Conservation (phyloP, 2,329 filamentous ascomycete genomes). For the Fusarium humuli region DNA sequence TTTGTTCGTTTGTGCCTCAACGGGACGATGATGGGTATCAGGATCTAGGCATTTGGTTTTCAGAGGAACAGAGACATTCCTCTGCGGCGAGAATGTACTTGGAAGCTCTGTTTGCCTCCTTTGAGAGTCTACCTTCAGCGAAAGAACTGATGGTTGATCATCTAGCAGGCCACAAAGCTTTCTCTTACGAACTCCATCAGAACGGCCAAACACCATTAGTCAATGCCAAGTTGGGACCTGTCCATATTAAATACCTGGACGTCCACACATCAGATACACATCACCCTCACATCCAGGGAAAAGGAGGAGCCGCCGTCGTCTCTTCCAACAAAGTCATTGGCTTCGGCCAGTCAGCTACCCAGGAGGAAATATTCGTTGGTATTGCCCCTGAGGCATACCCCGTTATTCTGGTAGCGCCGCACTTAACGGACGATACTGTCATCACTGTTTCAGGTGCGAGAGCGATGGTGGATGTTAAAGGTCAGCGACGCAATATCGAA, state of each 20-base stretch:
- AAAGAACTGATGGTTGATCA: slow-evolving; percentile 2
- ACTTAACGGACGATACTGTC: slow-evolving; percentile 43
- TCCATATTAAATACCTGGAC: slow-evolving; percentile 33
- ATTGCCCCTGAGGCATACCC: slow-evolving; percentile 52
- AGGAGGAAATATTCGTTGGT: slow-evolving; percentile 53
- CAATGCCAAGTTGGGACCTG: slow-evolving; percentile 10
- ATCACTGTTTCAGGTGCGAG: slow-evolving; percentile 47
- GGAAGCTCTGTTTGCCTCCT: slow-evolving; percentile 47
- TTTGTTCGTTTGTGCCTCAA: slow-evolving; percentile 44
- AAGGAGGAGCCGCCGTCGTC: slow-evolving; percentile 47
- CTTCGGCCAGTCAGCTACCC: slow-evolving; percentile 53
- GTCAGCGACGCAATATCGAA: slow-evolving; percentile 47
- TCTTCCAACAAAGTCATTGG: slow-evolving; percentile 52
- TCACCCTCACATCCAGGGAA: slow-evolving; percentile 40
- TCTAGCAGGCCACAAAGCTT: not conserved
- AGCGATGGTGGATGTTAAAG: slow-evolving; percentile 47
- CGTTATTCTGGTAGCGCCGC: slow-evolving; percentile 51
- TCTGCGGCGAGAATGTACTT: slow-evolving; percentile 49
- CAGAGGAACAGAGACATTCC: slow-evolving; percentile 48
- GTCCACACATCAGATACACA: slow-evolving; percentile 45
- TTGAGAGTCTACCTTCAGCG: slow-evolving; percentile 34
- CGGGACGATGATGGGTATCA: slow-evolving; percentile 44
- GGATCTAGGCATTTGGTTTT: slow-evolving; percentile 52
- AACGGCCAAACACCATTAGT: not conserved
- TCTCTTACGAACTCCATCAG: slow-evolving; percentile 44